Percentiles rank a stretch among this genome's conserved stretches.
These are phyloP conservation scores for Puya raimondii DNA, from an alignment of 176 grass and related monocot species.

Conservation along the genomic window DNA sequence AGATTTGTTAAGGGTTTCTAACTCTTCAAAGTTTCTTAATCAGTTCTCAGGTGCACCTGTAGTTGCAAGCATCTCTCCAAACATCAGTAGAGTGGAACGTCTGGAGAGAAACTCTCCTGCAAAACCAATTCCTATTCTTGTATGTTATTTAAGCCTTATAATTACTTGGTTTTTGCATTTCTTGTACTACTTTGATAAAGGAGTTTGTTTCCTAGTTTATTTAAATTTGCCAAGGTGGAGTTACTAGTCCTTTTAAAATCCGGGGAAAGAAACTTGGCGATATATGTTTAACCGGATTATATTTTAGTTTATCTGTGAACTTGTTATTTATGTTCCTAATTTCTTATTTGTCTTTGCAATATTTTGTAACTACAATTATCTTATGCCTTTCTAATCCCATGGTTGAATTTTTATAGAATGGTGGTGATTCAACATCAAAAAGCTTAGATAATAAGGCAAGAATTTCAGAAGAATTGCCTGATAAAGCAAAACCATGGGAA, in stretches of 20 bases:
- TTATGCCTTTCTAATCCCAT: too few relatives aligned
- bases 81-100: conserved; percentile 63
- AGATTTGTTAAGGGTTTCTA: conserved; percentile 8
- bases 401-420: conserved; percentile 42
- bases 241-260: too few relatives aligned
- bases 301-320: too few relatives aligned
- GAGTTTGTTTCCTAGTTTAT: too few relatives aligned
- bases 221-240: too few relatives aligned
- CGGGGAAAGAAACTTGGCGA: too few relatives aligned
- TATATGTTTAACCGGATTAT: too few relatives aligned
- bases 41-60: conserved; percentile 76
- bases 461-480: conserved; percentile 72
- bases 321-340: too few relatives aligned
- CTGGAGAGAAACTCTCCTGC: conserved; percentile 90
- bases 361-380: too few relatives aligned
- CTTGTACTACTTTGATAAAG: not conserved
- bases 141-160: conserved; percentile 29
- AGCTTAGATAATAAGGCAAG: conserved; percentile 64
- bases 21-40: conserved; percentile 13
- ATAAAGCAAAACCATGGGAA: conserved; percentile 67
- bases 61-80: conserved; percentile 66
- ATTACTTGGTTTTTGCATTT: not conserved
- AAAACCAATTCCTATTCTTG: conserved; percentile 68
- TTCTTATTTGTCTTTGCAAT: too few relatives aligned
- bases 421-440: conserved; percentile 60